These are phyloP conservation scores for Diospyros lotus DNA, from an alignment of 148 eudicot species.

Conservation along the genomic window DNA sequence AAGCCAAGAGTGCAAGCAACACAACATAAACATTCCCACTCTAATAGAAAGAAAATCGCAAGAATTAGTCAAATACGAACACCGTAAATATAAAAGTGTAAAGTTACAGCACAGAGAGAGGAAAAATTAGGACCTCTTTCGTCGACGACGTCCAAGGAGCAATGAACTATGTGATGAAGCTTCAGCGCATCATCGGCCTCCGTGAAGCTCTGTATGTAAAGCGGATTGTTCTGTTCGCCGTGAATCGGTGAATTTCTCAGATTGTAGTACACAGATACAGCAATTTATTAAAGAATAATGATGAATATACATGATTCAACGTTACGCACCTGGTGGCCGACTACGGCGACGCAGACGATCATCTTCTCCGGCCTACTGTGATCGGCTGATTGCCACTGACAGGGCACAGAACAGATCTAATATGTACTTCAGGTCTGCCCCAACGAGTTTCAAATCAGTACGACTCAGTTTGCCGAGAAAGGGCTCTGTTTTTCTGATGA, in stretches of 20 bases:
- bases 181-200: conserved; percentile 95
- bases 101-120: not conserved
- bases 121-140: conserved; percentile 63
- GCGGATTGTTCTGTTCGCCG: conserved; percentile 75
- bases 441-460: no score
- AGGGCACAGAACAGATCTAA: no score
- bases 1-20: not conserved
- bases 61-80: not conserved
- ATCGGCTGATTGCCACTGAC: conserved; percentile 1
- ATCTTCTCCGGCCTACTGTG: conserved; percentile 27
- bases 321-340: conserved; percentile 79
- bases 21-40: not conserved
- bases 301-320: no score
- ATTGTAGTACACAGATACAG: not conserved
- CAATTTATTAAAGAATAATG: not conserved
- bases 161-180: conserved; percentile 98
- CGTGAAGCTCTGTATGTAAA: conserved; percentile 91
- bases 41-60: not conserved
- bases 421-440: no score
- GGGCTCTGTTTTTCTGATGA: no score
- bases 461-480: no score
- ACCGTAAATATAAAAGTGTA: not conserved
- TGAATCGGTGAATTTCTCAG: conserved; percentile 10
- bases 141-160: conserved; percentile 93
- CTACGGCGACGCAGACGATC: conserved; percentile 96